phyloP scores from a whole-genome alignment of 768 basidiomycete genomes.

The Serendipita sp. region DNA sequence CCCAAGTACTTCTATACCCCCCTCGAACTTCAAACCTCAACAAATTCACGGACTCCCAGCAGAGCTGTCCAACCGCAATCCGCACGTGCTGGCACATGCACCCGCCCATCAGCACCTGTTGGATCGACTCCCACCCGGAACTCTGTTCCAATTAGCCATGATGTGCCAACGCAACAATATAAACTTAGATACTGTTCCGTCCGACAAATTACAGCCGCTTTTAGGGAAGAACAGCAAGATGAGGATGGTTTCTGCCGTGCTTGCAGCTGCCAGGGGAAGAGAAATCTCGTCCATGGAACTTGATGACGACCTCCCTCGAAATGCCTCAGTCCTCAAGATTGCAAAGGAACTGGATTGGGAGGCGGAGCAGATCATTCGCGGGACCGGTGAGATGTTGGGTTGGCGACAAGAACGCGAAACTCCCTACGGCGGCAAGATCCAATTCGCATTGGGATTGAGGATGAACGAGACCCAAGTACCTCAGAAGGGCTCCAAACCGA shows the following conservation, averaged over 20 bases:
- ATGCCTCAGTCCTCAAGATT: not conserved
- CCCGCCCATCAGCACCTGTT: not conserved
- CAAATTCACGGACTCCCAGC: too few relatives aligned
- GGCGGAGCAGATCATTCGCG: not conserved
- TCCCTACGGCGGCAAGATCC: not conserved
- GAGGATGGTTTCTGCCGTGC: not conserved
- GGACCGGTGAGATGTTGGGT: not conserved
- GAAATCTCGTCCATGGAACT: not conserved
- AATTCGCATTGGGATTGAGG: not conserved
- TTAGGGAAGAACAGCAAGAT: not conserved
- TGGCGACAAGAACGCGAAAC: not conserved
- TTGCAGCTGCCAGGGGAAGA: not conserved
- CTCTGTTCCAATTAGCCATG: not conserved
- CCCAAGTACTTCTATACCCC: too few relatives aligned
- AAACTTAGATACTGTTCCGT: not conserved
- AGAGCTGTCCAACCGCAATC: not conserved
- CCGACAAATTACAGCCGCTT: not conserved
- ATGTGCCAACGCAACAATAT: not conserved
- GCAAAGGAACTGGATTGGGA: slow-evolving; percentile 1
- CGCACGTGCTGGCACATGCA: not conserved
- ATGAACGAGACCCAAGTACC: not conserved
- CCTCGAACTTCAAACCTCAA: too few relatives aligned
- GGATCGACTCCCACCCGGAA: not conserved
- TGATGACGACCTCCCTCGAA: not conserved
- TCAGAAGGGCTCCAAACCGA: not conserved